These are phyloP conservation scores for Sphaerulina musiva DNA, from an alignment of 2,329 filamentous ascomycete genomes.

Conservation along the genomic window DNA sequence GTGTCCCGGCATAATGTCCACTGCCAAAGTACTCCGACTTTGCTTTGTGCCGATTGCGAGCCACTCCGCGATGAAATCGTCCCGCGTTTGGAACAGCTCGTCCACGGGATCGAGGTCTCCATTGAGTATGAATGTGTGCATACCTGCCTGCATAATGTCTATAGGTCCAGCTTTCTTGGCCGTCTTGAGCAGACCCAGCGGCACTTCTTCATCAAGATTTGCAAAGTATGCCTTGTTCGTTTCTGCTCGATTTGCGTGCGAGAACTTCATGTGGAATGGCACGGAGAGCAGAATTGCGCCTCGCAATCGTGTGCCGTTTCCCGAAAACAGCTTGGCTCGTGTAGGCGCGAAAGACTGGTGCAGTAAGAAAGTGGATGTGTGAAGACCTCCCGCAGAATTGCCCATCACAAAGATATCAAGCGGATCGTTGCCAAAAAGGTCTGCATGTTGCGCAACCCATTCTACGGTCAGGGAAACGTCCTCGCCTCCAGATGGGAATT, in stretches of 20 bases:
- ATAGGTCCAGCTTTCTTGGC: slow-evolving; percentile 10
- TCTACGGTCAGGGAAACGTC: slow-evolving; percentile 35
- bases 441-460: slow-evolving; percentile 30
- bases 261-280: slow-evolving; percentile 22
- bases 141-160: slow-evolving; percentile 18
- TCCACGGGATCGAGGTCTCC: slow-evolving; percentile 26
- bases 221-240: slow-evolving; percentile 23
- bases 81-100: slow-evolving; percentile 22
- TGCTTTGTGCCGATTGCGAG: slow-evolving; percentile 12
- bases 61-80: slow-evolving; percentile 25
- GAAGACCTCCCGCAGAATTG: slow-evolving; percentile 39
- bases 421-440: slow-evolving; percentile 23
- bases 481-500: slow-evolving; percentile 39
- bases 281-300: slow-evolving; percentile 25
- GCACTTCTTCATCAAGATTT: slow-evolving; percentile 16
- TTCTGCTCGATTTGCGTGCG: slow-evolving; percentile 11
- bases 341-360: slow-evolving; percentile 21
- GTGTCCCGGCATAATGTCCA: slow-evolving; percentile 24
- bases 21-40: slow-evolving; percentile 18
- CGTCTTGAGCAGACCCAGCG: slow-evolving; percentile 21
- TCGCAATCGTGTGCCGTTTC: slow-evolving; percentile 15
- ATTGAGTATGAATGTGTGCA: slow-evolving; percentile 19
- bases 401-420: slow-evolving; percentile 37
- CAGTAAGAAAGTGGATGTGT: slow-evolving; percentile 36
- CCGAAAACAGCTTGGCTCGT: slow-evolving; percentile 16